phyloP scores from a whole-genome alignment of 1,284 basidiomycete species.

The Pseudozyma tsukubaensis region DNA sequence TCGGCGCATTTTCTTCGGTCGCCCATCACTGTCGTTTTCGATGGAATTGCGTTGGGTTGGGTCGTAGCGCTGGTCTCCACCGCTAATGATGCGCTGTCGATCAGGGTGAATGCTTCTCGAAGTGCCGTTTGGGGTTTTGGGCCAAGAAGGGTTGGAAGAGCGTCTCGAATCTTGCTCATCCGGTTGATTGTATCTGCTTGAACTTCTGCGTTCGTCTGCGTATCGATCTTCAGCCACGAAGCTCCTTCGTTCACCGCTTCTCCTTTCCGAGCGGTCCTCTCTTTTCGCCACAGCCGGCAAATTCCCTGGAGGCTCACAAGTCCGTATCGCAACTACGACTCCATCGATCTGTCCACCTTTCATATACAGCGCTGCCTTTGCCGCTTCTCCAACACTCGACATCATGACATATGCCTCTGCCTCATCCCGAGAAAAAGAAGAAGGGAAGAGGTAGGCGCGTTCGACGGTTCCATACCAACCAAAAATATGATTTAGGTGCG shows the following conservation, averaged over 20 bases:
- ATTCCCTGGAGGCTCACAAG: slow-evolving; percentile 12
- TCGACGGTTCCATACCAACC: slow-evolving; percentile 43
- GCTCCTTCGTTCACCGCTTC: background rate
- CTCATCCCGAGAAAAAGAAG: background rate
- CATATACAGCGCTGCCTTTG: slow-evolving; percentile 54
- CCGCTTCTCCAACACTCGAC: slow-evolving; percentile 22
- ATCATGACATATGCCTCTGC: slow-evolving; percentile 32
- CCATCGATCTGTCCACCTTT: slow-evolving; percentile 60
- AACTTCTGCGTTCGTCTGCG: background rate
- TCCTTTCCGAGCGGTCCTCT: slow-evolving; percentile 1
- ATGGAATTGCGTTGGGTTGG: too few relatives aligned
- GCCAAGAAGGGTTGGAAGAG: background rate
- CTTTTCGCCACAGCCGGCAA: background rate
- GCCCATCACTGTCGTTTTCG: background rate
- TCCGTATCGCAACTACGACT: slow-evolving; percentile 8
- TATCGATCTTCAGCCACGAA: background rate
- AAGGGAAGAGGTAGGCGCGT: slow-evolving; percentile 10
- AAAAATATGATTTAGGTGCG: slow-evolving; percentile 52
- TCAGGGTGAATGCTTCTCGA: slow-evolving; percentile 15
- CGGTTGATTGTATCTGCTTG: background rate
- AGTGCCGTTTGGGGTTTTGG: background rate
- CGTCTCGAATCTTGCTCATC: background rate
- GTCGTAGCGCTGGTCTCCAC: background rate
- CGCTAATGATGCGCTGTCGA: slow-evolving; percentile 6
- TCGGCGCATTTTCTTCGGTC: slow-evolving; percentile 11